Conservation (phyloP, 352 stramenopile genomes). For the Thalassiosira ordinaria region DNA sequence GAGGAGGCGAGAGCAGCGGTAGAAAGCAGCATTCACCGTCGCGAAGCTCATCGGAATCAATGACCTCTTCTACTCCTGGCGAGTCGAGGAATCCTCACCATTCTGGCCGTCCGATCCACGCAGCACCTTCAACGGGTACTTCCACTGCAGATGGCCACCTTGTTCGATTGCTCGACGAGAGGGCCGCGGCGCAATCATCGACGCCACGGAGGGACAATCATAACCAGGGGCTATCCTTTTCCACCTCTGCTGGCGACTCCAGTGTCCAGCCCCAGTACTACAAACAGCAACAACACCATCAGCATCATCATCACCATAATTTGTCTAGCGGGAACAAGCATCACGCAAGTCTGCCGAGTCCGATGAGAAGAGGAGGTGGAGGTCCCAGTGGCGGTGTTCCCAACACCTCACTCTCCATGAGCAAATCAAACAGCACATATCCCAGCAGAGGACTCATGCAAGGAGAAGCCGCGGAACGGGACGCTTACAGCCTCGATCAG, state of each 20-base stretch:
- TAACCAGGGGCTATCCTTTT: too few species aligned
- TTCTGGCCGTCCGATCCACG: slow-evolving; percentile 15
- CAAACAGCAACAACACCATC: slow-evolving; percentile 3
- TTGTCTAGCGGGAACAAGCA: slow-evolving; percentile 5
- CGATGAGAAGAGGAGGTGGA: background rate
- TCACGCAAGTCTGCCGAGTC: background rate
- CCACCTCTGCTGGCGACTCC: slow-evolving; percentile 21
- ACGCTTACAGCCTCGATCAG: slow-evolving; percentile 51
- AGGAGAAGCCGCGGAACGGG: background rate
- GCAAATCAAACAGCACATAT: slow-evolving; percentile 25
- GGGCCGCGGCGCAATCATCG: slow-evolving; percentile 49
- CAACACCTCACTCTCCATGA: slow-evolving; percentile 13
- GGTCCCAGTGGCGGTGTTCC: too few species aligned
- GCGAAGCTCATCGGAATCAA: too few species aligned
- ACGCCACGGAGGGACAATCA: slow-evolving; percentile 17
- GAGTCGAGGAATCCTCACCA: slow-evolving; percentile 37
- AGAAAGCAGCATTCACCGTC: too few species aligned
- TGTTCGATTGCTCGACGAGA: slow-evolving; percentile 56
- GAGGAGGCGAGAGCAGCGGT: slow-evolving; percentile 18
- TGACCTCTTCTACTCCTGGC: slow-evolving; percentile 2
- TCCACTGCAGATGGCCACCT: slow-evolving; percentile 44
- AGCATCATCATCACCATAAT: too few species aligned
- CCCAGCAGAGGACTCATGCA: slow-evolving; percentile 16
- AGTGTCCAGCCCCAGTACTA: slow-evolving; percentile 38
- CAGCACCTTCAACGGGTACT: slow-evolving; percentile 15